Conservation (phyloP, 495 filamentous ascomycete genomes). For the Elasticomyces elasticus region DNA sequence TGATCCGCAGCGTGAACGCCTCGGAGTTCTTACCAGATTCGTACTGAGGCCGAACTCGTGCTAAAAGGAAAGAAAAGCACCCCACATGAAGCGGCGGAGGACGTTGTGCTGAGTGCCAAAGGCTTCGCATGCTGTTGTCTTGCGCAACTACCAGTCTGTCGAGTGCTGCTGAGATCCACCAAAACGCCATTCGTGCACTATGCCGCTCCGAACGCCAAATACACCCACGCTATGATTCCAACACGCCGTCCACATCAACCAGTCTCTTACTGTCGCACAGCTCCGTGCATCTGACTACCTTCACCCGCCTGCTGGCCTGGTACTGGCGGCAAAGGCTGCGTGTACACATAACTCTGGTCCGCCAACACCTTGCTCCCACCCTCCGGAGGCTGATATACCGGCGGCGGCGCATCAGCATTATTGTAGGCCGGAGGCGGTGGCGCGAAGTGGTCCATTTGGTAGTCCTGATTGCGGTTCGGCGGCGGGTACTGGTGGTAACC, state of each 20-base stretch:
- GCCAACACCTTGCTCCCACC: slow-evolving; percentile 17
- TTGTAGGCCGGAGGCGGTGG: slow-evolving; percentile 21
- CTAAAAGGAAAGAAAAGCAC: too few species aligned
- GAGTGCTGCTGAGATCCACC: neutral
- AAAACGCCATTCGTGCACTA: too few species aligned
- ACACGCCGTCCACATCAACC: neutral
- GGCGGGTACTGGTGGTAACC: neutral
- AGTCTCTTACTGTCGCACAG: neutral
- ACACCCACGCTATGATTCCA: too few species aligned
- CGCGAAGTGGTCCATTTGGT: slow-evolving; percentile 15
- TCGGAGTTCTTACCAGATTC: neutral
- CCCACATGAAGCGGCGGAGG: too few species aligned
- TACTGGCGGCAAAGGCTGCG: neutral
- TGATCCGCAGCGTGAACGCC: neutral
- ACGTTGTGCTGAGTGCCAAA: too few species aligned
- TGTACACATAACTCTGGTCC: slow-evolving; percentile 10
- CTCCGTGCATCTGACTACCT: neutral
- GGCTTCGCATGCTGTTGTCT: too few species aligned
- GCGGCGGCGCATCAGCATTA: slow-evolving; percentile 12
- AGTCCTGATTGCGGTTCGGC: neutral
- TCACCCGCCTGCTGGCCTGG: slow-evolving; percentile 4
- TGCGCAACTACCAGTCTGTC: too few species aligned
- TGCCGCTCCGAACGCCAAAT: too few species aligned
- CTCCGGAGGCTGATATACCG: slow-evolving; percentile 18
- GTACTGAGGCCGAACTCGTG: neutral